Conservation (phyloP, 352 stramenopile genomes). For the Blastocystis sp. region DNA sequence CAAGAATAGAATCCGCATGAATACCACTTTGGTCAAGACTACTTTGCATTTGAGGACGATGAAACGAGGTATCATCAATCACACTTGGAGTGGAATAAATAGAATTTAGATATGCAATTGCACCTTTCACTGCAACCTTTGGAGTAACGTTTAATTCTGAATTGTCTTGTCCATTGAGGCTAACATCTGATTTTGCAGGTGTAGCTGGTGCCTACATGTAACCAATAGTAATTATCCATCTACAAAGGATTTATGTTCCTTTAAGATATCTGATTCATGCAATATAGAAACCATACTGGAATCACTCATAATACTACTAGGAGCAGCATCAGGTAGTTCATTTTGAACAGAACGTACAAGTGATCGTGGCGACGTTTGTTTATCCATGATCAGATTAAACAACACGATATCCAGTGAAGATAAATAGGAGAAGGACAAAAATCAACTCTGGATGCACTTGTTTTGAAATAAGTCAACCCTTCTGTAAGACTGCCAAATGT, state of each 20-base stretch:
- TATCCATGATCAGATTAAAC: background rate
- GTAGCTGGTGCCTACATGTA: background rate
- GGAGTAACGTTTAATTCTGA: background rate
- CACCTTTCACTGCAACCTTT: background rate
- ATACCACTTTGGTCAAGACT: background rate
- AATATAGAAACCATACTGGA: background rate
- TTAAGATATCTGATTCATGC: background rate
- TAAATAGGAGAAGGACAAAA: no score
- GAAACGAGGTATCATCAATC: constrained; percentile 8
- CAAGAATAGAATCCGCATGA: background rate
- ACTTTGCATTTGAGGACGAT: background rate
- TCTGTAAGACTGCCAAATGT: background rate
- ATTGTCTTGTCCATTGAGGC: background rate
- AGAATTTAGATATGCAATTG: background rate
- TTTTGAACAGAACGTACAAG: constrained; percentile 16
- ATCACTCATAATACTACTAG: constrained; percentile 51
- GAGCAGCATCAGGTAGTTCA: constrained; percentile 21
- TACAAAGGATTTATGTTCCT: constrained; percentile 27
- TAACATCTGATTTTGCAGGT: background rate
- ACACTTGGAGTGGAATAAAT: constrained; percentile 1
- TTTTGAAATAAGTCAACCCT: background rate
- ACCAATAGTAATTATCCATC: background rate
- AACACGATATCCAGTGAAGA: no score
- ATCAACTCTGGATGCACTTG: no score
- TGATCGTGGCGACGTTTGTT: background rate